Percentiles rank a stretch among this genome's conserved stretches.
phyloP scores from a whole-genome alignment of 2,329 filamentous ascomycete genomes.

The Tothia fuscella region DNA sequence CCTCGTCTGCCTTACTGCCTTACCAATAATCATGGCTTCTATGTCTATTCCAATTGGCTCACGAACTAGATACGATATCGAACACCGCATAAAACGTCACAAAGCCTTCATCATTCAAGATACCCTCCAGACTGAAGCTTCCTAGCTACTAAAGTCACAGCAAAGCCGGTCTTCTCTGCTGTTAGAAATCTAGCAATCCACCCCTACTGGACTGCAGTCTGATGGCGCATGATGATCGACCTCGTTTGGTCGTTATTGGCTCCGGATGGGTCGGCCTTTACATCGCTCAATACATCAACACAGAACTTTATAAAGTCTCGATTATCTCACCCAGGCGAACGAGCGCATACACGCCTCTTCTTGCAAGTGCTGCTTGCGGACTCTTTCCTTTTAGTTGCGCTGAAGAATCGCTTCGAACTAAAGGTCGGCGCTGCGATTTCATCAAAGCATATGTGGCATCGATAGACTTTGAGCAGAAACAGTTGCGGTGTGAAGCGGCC shows the following conservation, averaged over 20 bases:
- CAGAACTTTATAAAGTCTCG: slow-evolving; percentile 27
- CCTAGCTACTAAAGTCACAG: too few species aligned
- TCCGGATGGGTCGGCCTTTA: slow-evolving; percentile 31
- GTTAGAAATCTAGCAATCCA: too few species aligned
- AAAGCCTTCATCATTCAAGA: too few species aligned
- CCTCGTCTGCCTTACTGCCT: too few species aligned
- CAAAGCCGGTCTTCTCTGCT: too few species aligned
- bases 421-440: slow-evolving; percentile 20
- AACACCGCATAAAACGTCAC: too few species aligned
- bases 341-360: slow-evolving; percentile 33
- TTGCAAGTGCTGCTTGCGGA: slow-evolving; percentile 29
- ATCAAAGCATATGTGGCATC: slow-evolving; percentile 29
- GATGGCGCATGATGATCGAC: too few species aligned
- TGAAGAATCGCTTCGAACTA: slow-evolving; percentile 31
- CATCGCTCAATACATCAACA: slow-evolving; percentile 24
- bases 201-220: slow-evolving; percentile 37
- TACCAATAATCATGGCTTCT: too few species aligned
- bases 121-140: too few species aligned
- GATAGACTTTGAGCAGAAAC: slow-evolving; percentile 26
- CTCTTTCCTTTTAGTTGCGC: slow-evolving; percentile 35
- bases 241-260: slow-evolving; percentile 28
- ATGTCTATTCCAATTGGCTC: too few species aligned
- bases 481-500: slow-evolving; percentile 25
- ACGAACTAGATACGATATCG: too few species aligned
- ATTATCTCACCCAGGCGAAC: slow-evolving; percentile 32